Conservation (phyloP, 2,329 filamentous ascomycete species). For the Colletotrichum ledebouriae region DNA sequence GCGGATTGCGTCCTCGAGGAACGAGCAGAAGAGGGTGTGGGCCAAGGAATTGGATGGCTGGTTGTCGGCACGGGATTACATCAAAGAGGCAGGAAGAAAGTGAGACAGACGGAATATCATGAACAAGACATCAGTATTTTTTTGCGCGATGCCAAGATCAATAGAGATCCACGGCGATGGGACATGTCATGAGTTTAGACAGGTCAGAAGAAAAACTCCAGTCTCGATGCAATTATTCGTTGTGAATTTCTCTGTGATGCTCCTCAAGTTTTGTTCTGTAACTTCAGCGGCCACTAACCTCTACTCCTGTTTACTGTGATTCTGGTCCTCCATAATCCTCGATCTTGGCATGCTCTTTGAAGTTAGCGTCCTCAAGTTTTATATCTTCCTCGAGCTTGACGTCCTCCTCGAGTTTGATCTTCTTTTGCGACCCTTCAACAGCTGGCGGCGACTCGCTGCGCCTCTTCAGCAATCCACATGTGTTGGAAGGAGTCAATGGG, state of each 20-base stretch:
- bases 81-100: conserved; percentile 20
- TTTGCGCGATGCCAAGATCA: conserved; percentile 25
- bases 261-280: background rate
- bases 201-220: conserved; percentile 38
- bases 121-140: conserved; percentile 20
- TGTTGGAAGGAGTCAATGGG: too few relatives aligned
- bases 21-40: conserved; percentile 11
- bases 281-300: too few relatives aligned
- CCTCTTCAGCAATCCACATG: background rate
- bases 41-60: background rate
- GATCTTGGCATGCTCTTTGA: too few relatives aligned
- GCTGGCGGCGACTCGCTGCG: background rate
- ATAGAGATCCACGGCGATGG: conserved; percentile 29
- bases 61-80: background rate
- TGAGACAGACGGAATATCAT: conserved; percentile 25
- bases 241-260: background rate
- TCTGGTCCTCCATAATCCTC: too few relatives aligned
- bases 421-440: too few relatives aligned
- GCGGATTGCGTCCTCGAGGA: conserved; percentile 3
- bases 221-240: conserved; percentile 35
- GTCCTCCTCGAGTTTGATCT: too few relatives aligned
- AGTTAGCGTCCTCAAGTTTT: too few relatives aligned
- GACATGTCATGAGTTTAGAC: conserved; percentile 26
- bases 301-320: too few relatives aligned
- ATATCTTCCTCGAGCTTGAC: too few relatives aligned